Percentiles rank a stretch among this genome's conserved stretches.
These are phyloP conservation scores for Xylaria sp. DNA, from an alignment of 2,329 filamentous ascomycete species.

Conservation along the genomic window DNA sequence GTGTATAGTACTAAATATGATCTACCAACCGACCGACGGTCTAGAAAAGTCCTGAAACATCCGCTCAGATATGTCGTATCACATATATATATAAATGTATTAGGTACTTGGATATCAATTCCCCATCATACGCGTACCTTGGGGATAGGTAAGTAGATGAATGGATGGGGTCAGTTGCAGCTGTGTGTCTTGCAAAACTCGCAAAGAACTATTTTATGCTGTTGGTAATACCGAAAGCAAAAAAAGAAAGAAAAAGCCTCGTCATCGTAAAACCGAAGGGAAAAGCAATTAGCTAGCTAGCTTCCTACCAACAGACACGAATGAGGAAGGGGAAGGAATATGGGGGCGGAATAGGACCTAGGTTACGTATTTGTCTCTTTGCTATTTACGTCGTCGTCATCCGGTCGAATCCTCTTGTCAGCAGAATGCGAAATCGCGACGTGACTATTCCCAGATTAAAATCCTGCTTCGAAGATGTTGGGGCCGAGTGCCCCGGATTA, in stretches of 20 bases:
- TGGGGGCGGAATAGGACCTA: constrained; percentile 22
- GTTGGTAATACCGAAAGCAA: constrained; percentile 21
- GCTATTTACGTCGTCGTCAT: constrained; percentile 18
- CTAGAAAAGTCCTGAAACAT: constrained; percentile 1
- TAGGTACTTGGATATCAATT: background rate
- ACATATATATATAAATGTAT: background rate
- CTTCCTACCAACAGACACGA: constrained; percentile 7
- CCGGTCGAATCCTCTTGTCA: constrained; percentile 15
- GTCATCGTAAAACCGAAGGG: background rate
- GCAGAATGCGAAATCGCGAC: background rate
- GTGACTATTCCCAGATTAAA: background rate
- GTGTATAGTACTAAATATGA: background rate
- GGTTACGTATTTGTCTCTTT: background rate
- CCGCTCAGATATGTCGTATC: constrained; percentile 8
- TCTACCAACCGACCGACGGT: background rate
- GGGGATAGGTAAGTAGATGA: background rate
- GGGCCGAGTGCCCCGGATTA: background rate
- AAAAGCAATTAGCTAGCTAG: constrained; percentile 4
- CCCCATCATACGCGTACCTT: background rate
- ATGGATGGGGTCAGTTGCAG: constrained; percentile 4
- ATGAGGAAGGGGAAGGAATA: background rate
- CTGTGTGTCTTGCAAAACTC: constrained; percentile 5
- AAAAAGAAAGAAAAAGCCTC: background rate
- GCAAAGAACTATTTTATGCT: background rate
- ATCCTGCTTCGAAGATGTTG: background rate